A percentile compares a stretch with the other conserved stretches of the same genome.
phyloP scores from a whole-genome alignment of 2,329 filamentous ascomycete genomes.

The Cytospora mali region DNA sequence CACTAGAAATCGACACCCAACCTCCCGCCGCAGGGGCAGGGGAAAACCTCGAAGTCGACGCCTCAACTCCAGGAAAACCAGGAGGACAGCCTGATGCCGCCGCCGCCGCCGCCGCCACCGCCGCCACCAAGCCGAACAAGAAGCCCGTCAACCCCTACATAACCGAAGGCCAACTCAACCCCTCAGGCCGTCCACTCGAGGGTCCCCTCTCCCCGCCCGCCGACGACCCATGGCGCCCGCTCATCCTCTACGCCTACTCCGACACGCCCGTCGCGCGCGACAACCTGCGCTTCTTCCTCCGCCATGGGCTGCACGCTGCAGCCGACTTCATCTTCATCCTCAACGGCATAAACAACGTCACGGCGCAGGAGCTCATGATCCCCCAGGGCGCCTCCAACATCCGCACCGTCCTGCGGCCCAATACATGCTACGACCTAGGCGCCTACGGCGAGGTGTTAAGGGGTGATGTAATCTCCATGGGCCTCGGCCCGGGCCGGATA shows the following conservation, averaged over 20 bases:
- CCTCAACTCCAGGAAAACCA: background rate
- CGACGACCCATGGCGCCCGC: constrained; percentile 30
- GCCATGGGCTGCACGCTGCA: constrained; percentile 40
- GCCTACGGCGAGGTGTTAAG: constrained; percentile 41
- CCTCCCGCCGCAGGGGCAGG: constrained; percentile 1
- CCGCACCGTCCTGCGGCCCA: constrained; percentile 35
- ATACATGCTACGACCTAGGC: constrained; percentile 42
- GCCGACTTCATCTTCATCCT: constrained; percentile 46
- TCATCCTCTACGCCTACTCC: constrained; percentile 42
- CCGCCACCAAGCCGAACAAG: constrained; percentile 2
- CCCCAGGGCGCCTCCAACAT: constrained; percentile 38
- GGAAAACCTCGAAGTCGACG: constrained; percentile 15
- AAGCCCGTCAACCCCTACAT: constrained; percentile 27
- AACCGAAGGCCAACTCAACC: constrained; percentile 27
- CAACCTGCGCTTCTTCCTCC: constrained; percentile 42
- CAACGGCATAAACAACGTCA: constrained; percentile 38
- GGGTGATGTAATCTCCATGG: constrained; percentile 9
- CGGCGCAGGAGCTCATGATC: constrained; percentile 31
- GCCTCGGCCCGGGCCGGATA: constrained; percentile 27
- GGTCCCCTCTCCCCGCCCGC: constrained; percentile 26
- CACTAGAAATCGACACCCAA: constrained; percentile 12
- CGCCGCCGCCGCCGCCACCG: background rate
- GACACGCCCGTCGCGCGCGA: constrained; percentile 38
- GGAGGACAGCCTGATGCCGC: constrained; percentile 5
- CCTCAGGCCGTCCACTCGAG: constrained; percentile 22